Conservation (phyloP, 371 early-diverging fungal species). For the Lichtheimia corymbifera region DNA sequence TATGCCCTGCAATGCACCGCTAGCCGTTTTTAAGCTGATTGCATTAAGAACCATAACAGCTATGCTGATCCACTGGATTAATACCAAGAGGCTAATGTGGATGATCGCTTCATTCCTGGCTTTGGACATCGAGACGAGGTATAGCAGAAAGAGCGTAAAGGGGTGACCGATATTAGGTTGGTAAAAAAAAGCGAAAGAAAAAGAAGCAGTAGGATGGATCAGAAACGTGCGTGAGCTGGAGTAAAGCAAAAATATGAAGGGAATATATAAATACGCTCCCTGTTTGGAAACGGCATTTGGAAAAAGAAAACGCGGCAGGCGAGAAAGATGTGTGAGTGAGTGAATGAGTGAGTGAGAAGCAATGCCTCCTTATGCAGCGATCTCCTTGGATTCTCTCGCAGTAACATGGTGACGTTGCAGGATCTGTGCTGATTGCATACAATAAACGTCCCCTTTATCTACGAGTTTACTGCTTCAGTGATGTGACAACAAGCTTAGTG, state of each 20-base stretch:
- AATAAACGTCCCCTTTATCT: no score
- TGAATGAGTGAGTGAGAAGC: no score
- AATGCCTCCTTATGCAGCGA: no score
- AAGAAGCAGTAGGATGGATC: constrained; percentile 2
- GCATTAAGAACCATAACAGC: constrained; percentile 29
- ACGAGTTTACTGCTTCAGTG: no score
- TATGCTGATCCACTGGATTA: constrained; percentile 40
- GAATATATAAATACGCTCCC: neutral
- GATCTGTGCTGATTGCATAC: no score
- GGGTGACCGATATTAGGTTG: neutral
- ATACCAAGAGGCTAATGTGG: constrained; percentile 23
- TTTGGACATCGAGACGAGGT: constrained; percentile 13
- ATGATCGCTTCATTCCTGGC: constrained; percentile 15
- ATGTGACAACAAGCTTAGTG: no score
- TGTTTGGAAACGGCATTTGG: neutral
- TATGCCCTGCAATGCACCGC: constrained; percentile 11
- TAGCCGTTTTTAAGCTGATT: constrained; percentile 10
- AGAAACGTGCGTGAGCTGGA: neutral
- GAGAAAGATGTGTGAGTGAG: constrained; percentile 6
- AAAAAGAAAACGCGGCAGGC: constrained; percentile 6
- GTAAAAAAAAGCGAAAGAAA: neutral
- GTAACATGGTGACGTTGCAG: no score
- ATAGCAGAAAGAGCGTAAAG: neutral
- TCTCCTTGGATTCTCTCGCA: no score
- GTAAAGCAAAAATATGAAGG: neutral